Percentiles rank a stretch among this genome's conserved stretches.
These are phyloP conservation scores for Fusarium continuum DNA, from an alignment of 2,329 filamentous ascomycete species.

Conservation along the genomic window DNA sequence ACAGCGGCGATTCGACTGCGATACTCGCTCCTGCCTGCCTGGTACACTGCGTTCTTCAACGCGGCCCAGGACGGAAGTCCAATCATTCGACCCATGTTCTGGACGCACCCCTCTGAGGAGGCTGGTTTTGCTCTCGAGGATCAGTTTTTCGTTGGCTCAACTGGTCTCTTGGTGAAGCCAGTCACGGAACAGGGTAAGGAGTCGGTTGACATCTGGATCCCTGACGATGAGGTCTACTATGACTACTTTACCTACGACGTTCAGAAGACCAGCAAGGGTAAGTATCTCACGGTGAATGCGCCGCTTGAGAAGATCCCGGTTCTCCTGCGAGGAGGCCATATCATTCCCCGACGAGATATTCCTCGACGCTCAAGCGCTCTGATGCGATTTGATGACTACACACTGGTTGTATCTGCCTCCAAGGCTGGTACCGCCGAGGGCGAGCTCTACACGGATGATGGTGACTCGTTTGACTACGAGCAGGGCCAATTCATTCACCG, in stretches of 20 bases:
- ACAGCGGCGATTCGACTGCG: conserved; percentile 87
- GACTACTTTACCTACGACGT: conserved; percentile 91
- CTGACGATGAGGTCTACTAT: conserved; percentile 90
- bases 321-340: conserved; percentile 91
- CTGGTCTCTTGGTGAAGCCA: conserved; percentile 91
- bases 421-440: conserved; percentile 72
- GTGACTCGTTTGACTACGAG: conserved; percentile 89
- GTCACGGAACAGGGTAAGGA: conserved; percentile 80
- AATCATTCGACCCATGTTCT: conserved; percentile 92
- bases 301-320: conserved; percentile 88
- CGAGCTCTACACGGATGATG: conserved; percentile 90
- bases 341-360: conserved; percentile 88
- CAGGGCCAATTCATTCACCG: conserved; percentile 89
- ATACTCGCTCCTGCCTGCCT: conserved; percentile 88
- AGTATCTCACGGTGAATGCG: conserved; percentile 74
- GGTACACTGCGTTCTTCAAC: conserved; percentile 97
- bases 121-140: conserved; percentile 89
- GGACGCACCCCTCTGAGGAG: conserved; percentile 87
- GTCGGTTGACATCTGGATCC: conserved; percentile 82
- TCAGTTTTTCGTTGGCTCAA: conserved; percentile 89
- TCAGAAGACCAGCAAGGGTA: conserved; percentile 74
- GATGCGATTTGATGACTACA: conserved; percentile 96
- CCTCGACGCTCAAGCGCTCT: conserved; percentile 85
- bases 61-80: conserved; percentile 84
- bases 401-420: conserved; percentile 78